Base-by-base conservation (phyloP, 2,329 filamentous ascomycete species). In the Sphaceloma murrayae region DNA sequence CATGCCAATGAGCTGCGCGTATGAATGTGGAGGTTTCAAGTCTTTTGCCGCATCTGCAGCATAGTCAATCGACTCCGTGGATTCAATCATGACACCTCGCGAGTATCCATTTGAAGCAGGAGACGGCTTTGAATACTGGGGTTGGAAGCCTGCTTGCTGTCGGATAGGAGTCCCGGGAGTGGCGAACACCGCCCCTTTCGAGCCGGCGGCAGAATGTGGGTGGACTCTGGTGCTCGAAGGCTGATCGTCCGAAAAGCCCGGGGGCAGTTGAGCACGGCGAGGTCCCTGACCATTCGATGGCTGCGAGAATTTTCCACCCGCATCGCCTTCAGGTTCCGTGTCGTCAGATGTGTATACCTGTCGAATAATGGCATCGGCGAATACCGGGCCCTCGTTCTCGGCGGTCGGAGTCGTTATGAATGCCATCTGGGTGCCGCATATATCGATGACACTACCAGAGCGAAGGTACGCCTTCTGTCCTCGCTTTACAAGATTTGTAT, bases 361-460 rank as follows among this genome's bases (percentile, higher is more conserved):
- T 27, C 56, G 55, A 22, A 63, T 54, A 47, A 63, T 62, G 4
- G 60, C 58, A 22, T 57, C 60, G 46, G 62, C 60, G 56, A 79
- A 66, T 18, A 77, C 73, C 22, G 82, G 80, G 34, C 83, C 78
- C 53, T 83, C 75, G 84, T 73, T 57, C 82, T 87, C 55, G 67
- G 75, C 16, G 73, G 73, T 56, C 83, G 76, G 78, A 0, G 91
- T 89, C n/a, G 94, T 76, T 36, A 95, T 85, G 63, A 98, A 98
- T 72, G 96, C 89, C 91, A 98, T 98, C 67, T 98, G 89, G 1
- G 91, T 84, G 43, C 85, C 85, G 54, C 82, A 83, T 57, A 96
- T 85, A 58, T 94, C 87, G 47, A 98, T 80, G 32, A 96, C 85
- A 59, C 89, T 81, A 47, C 91, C 91, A 55, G 88, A 94, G 31